A percentile compares a stretch with the other conserved stretches of the same genome.
Conservation (phyloP, 2,329 filamentous ascomycete genomes). For the Trichothecium sympodiale region DNA sequence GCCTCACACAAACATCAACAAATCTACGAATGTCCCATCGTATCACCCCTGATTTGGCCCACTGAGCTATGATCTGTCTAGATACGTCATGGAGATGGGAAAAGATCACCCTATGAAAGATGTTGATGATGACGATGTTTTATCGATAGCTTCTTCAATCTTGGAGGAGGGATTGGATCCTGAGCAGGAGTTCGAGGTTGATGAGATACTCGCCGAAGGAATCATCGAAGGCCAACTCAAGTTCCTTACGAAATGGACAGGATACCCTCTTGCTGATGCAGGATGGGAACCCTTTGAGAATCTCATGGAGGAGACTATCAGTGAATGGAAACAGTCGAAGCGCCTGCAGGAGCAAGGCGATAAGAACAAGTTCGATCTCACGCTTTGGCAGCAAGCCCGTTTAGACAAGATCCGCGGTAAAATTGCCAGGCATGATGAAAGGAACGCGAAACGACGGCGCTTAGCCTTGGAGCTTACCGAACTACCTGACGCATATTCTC, state of each 20-base stretch:
- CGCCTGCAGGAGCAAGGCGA: slow-evolving; percentile 20
- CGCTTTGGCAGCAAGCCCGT: slow-evolving; percentile 23
- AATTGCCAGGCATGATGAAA: slow-evolving; percentile 25
- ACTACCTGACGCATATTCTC: too few relatives aligned
- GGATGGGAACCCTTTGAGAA: slow-evolving; percentile 40
- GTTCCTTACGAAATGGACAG: slow-evolving; percentile 27
- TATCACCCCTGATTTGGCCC: too few relatives aligned
- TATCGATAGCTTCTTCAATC: slow-evolving; percentile 2
- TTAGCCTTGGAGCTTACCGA: too few relatives aligned
- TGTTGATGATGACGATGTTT: background rate
- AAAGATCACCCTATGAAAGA: background rate
- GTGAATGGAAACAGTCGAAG: slow-evolving; percentile 32
- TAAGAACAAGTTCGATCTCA: slow-evolving; percentile 24
- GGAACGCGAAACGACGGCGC: slow-evolving; percentile 22
- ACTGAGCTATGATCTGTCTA: too few relatives aligned
- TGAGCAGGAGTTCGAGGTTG: slow-evolving; percentile 37
- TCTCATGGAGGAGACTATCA: slow-evolving; percentile 25
- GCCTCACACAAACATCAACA: background rate
- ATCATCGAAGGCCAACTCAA: slow-evolving; percentile 11
- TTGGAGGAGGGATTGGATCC: slow-evolving; percentile 14
- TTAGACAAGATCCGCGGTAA: slow-evolving; percentile 15
- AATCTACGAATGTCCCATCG: background rate
- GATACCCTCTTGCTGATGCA: slow-evolving; percentile 20
- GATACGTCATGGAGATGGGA: too few relatives aligned
- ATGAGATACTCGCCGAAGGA: slow-evolving; percentile 38